Base-by-base conservation (phyloP, 495 filamentous ascomycete species). In the Trichoderma asperelloides region DNA sequence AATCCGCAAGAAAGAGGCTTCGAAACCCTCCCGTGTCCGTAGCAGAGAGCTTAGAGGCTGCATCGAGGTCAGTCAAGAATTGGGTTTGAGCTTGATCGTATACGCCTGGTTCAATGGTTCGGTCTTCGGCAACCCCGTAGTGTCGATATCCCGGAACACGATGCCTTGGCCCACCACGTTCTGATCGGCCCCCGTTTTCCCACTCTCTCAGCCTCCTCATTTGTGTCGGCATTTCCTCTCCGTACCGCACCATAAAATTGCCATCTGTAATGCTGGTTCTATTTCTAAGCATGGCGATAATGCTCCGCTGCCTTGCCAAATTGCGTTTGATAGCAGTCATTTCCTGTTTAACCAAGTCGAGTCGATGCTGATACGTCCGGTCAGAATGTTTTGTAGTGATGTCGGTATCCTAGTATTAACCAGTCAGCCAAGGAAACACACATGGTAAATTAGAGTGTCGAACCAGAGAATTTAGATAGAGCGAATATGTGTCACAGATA, bases 311-410 rank as follows among this genome's bases (percentile, higher is more conserved):
- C 63, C 77, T 57, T 21, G 72, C 77, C 21, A 69, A 69, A 23
- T 68, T 70, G 2, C 47, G 47, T 23, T 21, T 51, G 15, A 81
- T 76, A 27, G 77, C 72, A 30, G 69, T 69, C 27, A 80, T 69
- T 67, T 81, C 77, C 69, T 80, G 75, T 27, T 75, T 72, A 9
- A 80, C 71, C 18, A 73, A 69, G 11, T 68, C 69, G 23, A 81
- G 72, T 27, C 71, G 68, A 65, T 77, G 69, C 65, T 81, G 76
- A 62, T 79, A 73, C n/a, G 69, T 68, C 40, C 74, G 70, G 68
- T 75, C 72, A 4, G 72, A 69, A 18, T 67, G 70, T 27, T 77
- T 75, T 43, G 70, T 67, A 25, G 70, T 71, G 40, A 81, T 76
- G 27, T 75, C 71, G n/a, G 70, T 69, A 41, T 78, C 74, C 70